These are phyloP conservation scores for Sporopachydermia lactativora DNA, from an alignment of 805 yeast species.

Conservation along the genomic window DNA sequence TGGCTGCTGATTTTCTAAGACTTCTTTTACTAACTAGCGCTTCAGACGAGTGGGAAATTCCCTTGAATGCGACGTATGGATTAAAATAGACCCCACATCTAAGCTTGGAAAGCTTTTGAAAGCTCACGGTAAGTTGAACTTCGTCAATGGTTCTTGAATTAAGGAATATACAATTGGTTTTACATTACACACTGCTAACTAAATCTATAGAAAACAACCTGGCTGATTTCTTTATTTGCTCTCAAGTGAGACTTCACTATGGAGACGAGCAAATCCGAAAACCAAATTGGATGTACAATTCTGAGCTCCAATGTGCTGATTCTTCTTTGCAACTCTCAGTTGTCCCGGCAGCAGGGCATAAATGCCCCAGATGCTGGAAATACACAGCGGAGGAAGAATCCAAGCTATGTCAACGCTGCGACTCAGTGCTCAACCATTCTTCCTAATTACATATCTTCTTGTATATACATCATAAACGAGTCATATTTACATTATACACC, in stretches of 20 bases:
- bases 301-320: constrained; percentile 18
- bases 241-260: no score
- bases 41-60: constrained; percentile 43
- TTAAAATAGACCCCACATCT: constrained; percentile 1
- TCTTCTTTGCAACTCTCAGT: constrained; percentile 23
- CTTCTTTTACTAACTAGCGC: constrained; percentile 25
- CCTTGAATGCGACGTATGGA: constrained; percentile 15
- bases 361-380: constrained; percentile 96
- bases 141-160: no score
- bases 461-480: not conserved
- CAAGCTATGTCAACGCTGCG: constrained; percentile 56
- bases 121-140: constrained; percentile 11
- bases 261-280: constrained; percentile 3
- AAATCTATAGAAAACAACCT: constrained; percentile 34
- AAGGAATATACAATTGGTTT: no score
- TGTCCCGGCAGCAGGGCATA: constrained; percentile 31
- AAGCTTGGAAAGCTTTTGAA: constrained; percentile 8
- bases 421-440: constrained; percentile 18
- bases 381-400: constrained; percentile 37
- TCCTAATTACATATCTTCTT: not conserved
- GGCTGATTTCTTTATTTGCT: constrained; percentile 47
- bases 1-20: not conserved
- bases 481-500: no score
- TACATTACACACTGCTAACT: no score
- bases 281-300: constrained; percentile 18